Evolutionary conservation across 768 basidiomycete genomes (phyloP), one percentile per base, ranked within the genome.

Genomic region (Pholiota molesta): DNA sequence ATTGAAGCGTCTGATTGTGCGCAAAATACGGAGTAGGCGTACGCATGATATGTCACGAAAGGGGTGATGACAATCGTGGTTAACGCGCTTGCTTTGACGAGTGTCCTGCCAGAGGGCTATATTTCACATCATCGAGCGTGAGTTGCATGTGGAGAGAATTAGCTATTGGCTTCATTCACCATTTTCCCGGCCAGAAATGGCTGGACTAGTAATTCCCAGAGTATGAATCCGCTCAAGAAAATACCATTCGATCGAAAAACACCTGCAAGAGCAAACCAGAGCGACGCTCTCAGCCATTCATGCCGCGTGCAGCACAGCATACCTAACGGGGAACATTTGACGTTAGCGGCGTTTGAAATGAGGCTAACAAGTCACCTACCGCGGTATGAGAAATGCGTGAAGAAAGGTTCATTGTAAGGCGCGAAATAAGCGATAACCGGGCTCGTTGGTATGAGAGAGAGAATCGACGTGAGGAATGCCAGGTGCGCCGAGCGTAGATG

Each of bases 331-430:
- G 42, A 42, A 60, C 44, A 47, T 39, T 45, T 47, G 14, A 33
- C 23, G 19, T 16, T 52, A 26, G 2, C 17, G 65, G 21, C 37
- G 39, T 37, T 8, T 21, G 47, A 26, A 19, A 23, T 45, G n/a
- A 39, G 10, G 31, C n/a, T 63, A 11, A 39, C 5, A 52, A 13
- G 65, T 62, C 1, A 63, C 77, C 63, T 69, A 80, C 91, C 94
- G 69, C 74, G 78, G 71, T 96, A 97, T 0, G 94, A 91, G 26
- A 91, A 74, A 62, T 85, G 84, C 0, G 95, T 90, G 73, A 92
- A 96, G 72, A 94, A 90, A 0, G 95, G 92, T 69, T 99, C 97
- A 53, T 78, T 86, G 72, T 92, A 97, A 0, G 91, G 83, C 0
- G 89, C 88, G 51, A 89, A 81, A 26, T 86, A 82, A 21, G 92